These are phyloP conservation scores for Beta lomatogona DNA, from an alignment of 179 eudicot genomes.

Conservation along the genomic window DNA sequence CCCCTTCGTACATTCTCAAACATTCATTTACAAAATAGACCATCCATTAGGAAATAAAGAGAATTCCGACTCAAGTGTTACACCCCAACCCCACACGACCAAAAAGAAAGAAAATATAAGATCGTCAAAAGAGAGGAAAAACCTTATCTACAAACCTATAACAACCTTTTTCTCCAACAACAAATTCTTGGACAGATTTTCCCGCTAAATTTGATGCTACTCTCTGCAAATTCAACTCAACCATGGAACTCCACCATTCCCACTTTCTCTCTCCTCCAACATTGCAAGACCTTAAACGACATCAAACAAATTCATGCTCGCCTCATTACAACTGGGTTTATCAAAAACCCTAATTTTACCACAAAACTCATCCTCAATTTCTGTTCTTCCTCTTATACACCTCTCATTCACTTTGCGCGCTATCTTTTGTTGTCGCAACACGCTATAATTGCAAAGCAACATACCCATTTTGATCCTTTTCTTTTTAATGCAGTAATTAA, in stretches of 20 bases:
- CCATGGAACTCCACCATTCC: conserved; percentile 59
- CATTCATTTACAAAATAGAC: no score
- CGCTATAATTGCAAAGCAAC: not conserved
- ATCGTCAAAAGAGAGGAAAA: no score
- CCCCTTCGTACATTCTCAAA: no score
- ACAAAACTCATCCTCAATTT: conserved; percentile 61
- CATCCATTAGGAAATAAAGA: no score
- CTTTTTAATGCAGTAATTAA: conserved; percentile 67
- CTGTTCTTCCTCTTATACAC: conserved; percentile 42
- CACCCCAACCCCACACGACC: no score
- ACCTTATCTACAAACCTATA: no score
- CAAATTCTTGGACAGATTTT: conserved; percentile 12
- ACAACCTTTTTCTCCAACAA: not conserved
- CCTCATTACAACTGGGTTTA: conserved; percentile 58
- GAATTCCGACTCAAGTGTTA: no score
- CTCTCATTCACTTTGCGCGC: conserved; percentile 54
- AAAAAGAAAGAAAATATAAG: no score
- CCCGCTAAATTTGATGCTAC: conserved; percentile 40
- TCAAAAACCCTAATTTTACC: conserved; percentile 48
- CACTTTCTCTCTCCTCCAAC: conserved; percentile 43
- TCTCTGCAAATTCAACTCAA: conserved; percentile 44
- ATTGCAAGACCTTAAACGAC: conserved; percentile 54
- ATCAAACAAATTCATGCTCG: conserved; percentile 68
- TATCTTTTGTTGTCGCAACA: conserved; percentile 44
- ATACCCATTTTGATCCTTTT: conserved; percentile 45